Conservation (phyloP, 257 asterid species). For the Rauvolfia tetraphylla region DNA sequence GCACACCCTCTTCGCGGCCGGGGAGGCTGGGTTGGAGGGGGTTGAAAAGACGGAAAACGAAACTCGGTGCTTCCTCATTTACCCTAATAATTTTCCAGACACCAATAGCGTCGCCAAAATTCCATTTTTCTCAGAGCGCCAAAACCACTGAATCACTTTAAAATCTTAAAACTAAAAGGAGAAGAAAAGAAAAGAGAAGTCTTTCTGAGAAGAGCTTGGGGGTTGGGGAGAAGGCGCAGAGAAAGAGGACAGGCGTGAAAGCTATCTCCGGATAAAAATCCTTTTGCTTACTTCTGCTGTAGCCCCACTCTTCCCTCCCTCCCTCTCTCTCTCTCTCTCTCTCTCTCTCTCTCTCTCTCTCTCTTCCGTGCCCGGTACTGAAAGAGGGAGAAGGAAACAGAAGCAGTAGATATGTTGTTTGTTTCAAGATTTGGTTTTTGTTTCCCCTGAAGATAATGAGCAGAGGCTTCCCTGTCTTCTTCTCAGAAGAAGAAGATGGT, state of each 20-base stretch:
- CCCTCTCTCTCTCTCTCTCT: not conserved
- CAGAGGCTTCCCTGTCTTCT: constrained; percentile 57
- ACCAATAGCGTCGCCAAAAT: not conserved
- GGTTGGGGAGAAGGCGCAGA: not conserved
- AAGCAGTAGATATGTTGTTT: constrained; percentile 43
- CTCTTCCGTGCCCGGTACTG: constrained; percentile 15
- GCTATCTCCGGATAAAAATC: constrained; percentile 60
- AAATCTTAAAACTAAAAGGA: not conserved
- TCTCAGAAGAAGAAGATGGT: constrained; percentile 68
- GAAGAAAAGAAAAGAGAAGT: not conserved
- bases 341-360: constrained; percentile 4
- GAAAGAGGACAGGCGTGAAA: constrained; percentile 72
- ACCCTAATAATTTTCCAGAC: not conserved
- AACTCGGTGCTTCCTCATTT: not conserved
- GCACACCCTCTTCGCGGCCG: too few relatives aligned
- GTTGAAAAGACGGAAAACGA: too few relatives aligned
- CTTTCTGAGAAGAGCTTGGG: not conserved
- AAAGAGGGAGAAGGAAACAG: constrained; percentile 17
- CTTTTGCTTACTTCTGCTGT: constrained; percentile 29
- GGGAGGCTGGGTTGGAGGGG: too few relatives aligned
- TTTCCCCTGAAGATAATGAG: constrained; percentile 56
- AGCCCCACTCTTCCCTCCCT: not conserved
- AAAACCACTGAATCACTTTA: constrained; percentile 7
- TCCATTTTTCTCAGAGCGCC: not conserved
- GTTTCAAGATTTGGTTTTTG: constrained; percentile 45